Evolutionary conservation across 2,329 filamentous ascomycete genomes (phyloP).

Genomic region (Cryphonectria nitschkei): DNA sequence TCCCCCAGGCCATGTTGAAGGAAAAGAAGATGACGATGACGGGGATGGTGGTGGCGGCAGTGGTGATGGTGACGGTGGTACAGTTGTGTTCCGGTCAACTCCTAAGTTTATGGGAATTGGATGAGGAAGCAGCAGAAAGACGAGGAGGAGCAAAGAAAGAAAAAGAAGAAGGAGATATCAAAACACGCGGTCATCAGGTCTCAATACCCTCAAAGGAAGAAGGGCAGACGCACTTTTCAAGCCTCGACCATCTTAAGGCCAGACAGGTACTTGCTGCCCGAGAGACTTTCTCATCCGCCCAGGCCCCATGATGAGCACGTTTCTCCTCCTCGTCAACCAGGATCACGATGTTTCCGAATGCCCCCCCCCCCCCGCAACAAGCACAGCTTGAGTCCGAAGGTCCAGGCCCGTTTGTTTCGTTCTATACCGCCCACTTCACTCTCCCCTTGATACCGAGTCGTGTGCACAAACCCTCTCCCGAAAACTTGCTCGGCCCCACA

Average conservation of each 20-base stretch:
- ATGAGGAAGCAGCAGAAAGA: not conserved
- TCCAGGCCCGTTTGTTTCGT: not conserved
- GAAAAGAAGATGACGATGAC: no score
- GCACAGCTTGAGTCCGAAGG: not conserved
- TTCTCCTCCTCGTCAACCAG: not conserved
- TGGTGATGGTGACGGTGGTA: no score
- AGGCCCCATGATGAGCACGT: conserved; percentile 7
- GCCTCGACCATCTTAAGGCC: not conserved
- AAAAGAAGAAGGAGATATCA: not conserved
- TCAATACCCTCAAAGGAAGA: not conserved
- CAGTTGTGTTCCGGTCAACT: no score
- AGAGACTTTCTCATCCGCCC: conserved; percentile 29
- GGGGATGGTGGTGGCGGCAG: no score
- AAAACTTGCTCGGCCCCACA: conserved; percentile 16
- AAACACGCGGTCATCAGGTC: not conserved
- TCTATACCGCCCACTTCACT: not conserved
- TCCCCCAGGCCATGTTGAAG: conserved; percentile 29
- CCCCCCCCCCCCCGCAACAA: not conserved
- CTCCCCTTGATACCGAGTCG: not conserved
- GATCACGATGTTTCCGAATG: not conserved
- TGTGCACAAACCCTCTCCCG: not conserved
- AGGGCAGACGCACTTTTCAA: not conserved
- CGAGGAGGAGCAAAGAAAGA: not conserved
- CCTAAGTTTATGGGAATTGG: no score
- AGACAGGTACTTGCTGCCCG: not conserved